Evolutionary conservation across 1,284 basidiomycete species (phyloP), one percentile per base, ranked within the genome.

Genomic region (Somion occarium): DNA sequence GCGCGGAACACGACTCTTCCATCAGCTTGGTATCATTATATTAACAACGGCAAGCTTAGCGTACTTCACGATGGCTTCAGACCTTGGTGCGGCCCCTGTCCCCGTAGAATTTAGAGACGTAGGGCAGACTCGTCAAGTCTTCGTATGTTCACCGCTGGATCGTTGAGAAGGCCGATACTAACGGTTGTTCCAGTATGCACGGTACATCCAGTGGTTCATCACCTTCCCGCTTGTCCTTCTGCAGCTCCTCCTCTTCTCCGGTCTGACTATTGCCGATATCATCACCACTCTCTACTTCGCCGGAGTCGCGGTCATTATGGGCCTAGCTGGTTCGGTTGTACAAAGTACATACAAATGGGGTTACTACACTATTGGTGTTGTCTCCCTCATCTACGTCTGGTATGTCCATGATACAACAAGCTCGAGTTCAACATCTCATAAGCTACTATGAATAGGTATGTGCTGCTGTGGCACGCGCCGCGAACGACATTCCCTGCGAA

Each of bases 201-300:
- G 79, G 39, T 82, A 80, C 62, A 80, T 82, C 59, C 75, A 78
- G 57, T 80, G 78, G 75, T 72, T 74, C 54, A 73, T 82, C 68
- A 82, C 75, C 47, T 77, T 78, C 12, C 83, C 83, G 2, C 63
- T 79, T 12, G 61, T 84, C 3, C 69, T 85, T 4, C 71, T 83
- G 48, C 69, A 70, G 44, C 64, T 85, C 19, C 65, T 80, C 18
- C 68, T 82, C 52, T 68, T 74, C 38, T 78, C 79, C 37, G 76
- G 73, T 13, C 64, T 82, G 41, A 73, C 80, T 12, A 67, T 80
- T 12, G 73, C 73, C 37, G 73, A 77, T 58, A 75, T 83, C 57
- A 70, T 84, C 61, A 63, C 70, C 20, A 69, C 74, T 23, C 61
- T 79, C 57, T 85, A 83, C 68, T 78, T 82, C 62, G 70, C 74